Evolutionary conservation across 495 filamentous ascomycete genomes (phyloP).

Genomic region (Lindgomyces ingoldianus): DNA sequence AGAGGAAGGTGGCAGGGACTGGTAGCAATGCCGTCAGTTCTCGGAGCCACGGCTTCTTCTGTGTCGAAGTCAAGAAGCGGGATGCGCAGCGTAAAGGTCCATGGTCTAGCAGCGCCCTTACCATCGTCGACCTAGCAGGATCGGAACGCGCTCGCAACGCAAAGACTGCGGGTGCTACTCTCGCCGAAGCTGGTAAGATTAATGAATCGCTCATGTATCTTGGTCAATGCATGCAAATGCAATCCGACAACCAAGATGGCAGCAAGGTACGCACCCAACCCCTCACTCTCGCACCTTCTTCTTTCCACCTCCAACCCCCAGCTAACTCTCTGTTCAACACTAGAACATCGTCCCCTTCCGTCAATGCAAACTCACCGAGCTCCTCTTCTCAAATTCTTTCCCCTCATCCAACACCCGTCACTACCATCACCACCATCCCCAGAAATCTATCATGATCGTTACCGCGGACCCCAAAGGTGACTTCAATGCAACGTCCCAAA

Average conservation of each 20-base stretch:
- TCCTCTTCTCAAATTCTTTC: constrained; percentile 95
- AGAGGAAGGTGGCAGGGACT: constrained; percentile 85
- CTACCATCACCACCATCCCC: constrained; percentile 54
- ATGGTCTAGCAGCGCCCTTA: constrained; percentile 81
- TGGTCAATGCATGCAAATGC: constrained; percentile 95
- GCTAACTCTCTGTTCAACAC: too few relatives aligned
- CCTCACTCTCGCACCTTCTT: background rate
- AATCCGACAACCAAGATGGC: constrained; percentile 72
- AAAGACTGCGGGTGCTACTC: constrained; percentile 87
- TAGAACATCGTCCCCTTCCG: constrained; percentile 84
- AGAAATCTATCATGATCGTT: constrained; percentile 94
- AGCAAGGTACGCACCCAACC: constrained; percentile 61
- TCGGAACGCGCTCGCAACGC: constrained; percentile 91
- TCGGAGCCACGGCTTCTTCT: constrained; percentile 94
- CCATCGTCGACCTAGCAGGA: constrained; percentile 86
- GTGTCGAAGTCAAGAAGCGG: constrained; percentile 88
- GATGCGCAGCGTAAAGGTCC: constrained; percentile 54
- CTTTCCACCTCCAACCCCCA: background rate
- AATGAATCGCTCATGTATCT: constrained; percentile 98
- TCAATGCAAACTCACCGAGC: constrained; percentile 94
- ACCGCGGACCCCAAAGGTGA: constrained; percentile 93
- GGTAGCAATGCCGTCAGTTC: constrained; percentile 86
- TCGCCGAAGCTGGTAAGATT: constrained; percentile 95
- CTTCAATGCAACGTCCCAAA: constrained; percentile 95
- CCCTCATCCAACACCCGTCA: constrained; percentile 50